Base-by-base conservation (phyloP, 2,329 filamentous ascomycete species). In the Trichoderma sp. region DNA sequence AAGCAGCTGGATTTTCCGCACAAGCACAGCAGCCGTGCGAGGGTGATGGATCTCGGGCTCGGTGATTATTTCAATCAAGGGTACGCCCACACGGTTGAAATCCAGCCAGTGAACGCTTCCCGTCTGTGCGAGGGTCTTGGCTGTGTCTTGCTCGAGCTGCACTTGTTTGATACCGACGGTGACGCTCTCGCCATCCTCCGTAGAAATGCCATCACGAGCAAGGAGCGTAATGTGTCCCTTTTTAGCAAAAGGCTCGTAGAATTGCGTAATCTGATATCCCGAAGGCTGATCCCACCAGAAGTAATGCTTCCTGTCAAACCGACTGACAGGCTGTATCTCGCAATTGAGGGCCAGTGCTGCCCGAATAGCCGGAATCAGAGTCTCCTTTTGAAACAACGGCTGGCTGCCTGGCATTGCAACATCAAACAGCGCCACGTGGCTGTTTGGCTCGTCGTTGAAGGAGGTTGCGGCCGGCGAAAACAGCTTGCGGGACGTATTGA, bases 201-300 rank as follows among this genome's bases (percentile, higher is more conserved):
- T 87, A 0, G 93, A 92, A 77, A 98, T 94, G 1, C 95, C 95
- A 81, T 98, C 96, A 75, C 95, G 89, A 4, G 90, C 85, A 53
- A 89, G 90, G 6, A 99, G 87, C 0, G 87, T 89, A n/a, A 98
- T 87, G 53, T 87, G 85, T 2, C 97, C 97, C 79, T 95, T 88
- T 76, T 88, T 91, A 1, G 91, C 91, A 78, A 93, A 91, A 0
- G 91, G 91, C 75, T 91, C 86, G 83, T 98, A 98, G 85, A 96
- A 98, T 82, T 99, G 97, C 2, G 97, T 99, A 77, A 99, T 97
- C 84, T 99, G 97, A 84, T 99, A 99, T 0, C 97, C 97, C 0
- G 94, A 90, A 0, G 97, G 97, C 84, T 99, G 97, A 83, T 99
- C 97, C 90, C 97, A 97, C 87, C 98, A 98, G 84, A 99, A 98